Evolutionary conservation across 148 eudicot species (phyloP), one percentile per base, ranked within the genome.

Genomic region (Vaccinium myrtillus): DNA sequence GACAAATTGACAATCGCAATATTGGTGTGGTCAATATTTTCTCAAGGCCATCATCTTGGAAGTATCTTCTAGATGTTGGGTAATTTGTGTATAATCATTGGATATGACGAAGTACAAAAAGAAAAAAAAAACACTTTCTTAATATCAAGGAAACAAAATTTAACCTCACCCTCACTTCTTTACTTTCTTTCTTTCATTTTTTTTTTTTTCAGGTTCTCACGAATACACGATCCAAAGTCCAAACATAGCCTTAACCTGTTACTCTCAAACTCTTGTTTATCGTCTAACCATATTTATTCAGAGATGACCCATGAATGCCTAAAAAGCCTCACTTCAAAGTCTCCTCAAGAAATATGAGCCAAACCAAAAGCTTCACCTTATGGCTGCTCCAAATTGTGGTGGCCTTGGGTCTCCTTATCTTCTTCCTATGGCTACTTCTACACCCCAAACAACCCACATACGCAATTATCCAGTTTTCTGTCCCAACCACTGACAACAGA

Each of bases 391-490:
- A 85, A 36, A 11, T 85, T 18, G 9, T 75, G 11, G 59, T 58
- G n/a, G 65, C 81, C 61, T 58, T 75, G 14, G 81, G 81, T 10
- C 80, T 85, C 65, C n/a, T 85, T 7, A 43, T 63, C 30, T 48
- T 85, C 46, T 36, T 71, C 10, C 77, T 80, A 32, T 85, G 87
- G 83, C 77, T 85, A 54, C 27, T 79, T 70, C 75, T 85, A 16
- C 83, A 46, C 18, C 87, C 87, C 39, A 71, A 53, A 12, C 21
- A 14, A 56, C 87, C 87, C 32, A 55, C 27, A 11, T 85, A 80
- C 59, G 48, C 79, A 39, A 80, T 85, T 16, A n/a, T 46, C n/a
- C n/a, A 25, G 2, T 73, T 85, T 71, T 79, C 83, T 7, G 56
- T 71, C 63, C 74, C 73, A 9, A 49, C 18, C 14, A 69, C 74